Conservation (phyloP, 2,329 filamentous ascomycete genomes). For the Beauveria asiatica region DNA sequence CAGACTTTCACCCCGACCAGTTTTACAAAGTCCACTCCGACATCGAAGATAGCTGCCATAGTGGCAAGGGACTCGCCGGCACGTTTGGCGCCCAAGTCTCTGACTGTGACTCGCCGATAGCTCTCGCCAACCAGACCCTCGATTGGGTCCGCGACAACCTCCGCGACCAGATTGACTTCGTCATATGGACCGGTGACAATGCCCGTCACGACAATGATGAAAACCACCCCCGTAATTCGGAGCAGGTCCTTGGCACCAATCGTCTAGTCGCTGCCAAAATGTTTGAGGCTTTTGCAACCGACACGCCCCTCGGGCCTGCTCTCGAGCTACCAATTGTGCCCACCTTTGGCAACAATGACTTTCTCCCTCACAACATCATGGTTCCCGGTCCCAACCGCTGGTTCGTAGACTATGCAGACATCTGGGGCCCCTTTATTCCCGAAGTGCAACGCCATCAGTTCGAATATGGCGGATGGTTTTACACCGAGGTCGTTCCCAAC, state of each 20-base stretch:
- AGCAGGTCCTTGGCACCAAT: conserved; percentile 74
- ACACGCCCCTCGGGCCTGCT: conserved; percentile 23
- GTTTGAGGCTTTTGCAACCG: conserved; percentile 58
- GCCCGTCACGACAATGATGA: conserved; percentile 87
- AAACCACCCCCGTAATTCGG: conserved; percentile 61
- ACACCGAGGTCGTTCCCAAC: conserved; percentile 80
- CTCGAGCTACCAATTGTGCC: conserved; percentile 75
- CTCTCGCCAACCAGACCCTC: conserved; percentile 81
- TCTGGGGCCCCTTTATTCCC: conserved; percentile 85
- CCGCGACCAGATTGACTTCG: conserved; percentile 74
- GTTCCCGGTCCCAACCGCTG: conserved; percentile 76
- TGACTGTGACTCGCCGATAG: conserved; percentile 76
- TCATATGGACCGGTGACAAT: conserved; percentile 88
- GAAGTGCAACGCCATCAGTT: conserved; percentile 89
- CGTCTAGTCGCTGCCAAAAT: conserved; percentile 68
- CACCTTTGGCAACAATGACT: conserved; percentile 94
- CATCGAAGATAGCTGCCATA: conserved; percentile 69
- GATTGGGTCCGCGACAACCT: conserved; percentile 76
- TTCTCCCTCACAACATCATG: conserved; percentile 94
- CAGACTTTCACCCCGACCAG: conserved; percentile 87
- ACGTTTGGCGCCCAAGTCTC: conserved; percentile 77
- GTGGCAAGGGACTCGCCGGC: conserved; percentile 67
- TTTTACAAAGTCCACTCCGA: conserved; percentile 76
- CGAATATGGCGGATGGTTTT: conserved; percentile 89
- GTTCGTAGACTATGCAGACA: conserved; percentile 65